Conservation (phyloP, 805 yeast genomes). For the Komagataella kurtzmanii region DNA sequence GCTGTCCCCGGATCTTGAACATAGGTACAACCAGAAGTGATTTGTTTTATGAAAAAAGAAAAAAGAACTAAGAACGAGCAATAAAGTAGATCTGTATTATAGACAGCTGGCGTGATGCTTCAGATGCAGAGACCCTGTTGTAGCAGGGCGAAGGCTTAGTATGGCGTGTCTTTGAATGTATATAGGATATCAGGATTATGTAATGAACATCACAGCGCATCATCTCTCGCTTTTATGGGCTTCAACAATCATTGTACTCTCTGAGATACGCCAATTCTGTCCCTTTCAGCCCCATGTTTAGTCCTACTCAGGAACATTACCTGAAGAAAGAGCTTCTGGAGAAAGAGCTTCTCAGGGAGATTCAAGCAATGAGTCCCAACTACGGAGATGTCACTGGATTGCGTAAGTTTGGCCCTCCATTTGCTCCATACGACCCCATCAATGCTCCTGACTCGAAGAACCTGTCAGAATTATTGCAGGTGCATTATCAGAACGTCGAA, state of each 20-base stretch:
- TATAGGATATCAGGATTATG: not conserved
- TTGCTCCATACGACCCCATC: slow-evolving; percentile 32
- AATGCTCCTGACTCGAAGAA: slow-evolving; percentile 9
- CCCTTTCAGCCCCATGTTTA: slow-evolving; percentile 11
- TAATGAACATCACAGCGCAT: not conserved
- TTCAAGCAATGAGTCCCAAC: slow-evolving; percentile 30
- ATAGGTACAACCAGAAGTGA: slow-evolving; percentile 69
- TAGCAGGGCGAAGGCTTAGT: too few relatives aligned
- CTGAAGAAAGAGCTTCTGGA: slow-evolving; percentile 71
- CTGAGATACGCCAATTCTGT: not conserved
- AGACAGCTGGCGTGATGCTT: not conserved
- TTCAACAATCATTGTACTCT: not conserved
- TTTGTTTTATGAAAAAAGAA: slow-evolving; percentile 44
- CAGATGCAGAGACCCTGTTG: not conserved
- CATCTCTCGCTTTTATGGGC: not conserved
- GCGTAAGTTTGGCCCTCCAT: slow-evolving; percentile 68
- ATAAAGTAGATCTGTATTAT: not conserved
- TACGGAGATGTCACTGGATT: slow-evolving; percentile 48
- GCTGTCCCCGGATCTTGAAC: slow-evolving; percentile 79
- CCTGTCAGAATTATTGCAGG: slow-evolving; percentile 8
- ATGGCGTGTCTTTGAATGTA: not conserved
- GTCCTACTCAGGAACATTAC: slow-evolving; percentile 72
- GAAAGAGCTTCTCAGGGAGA: slow-evolving; percentile 48
- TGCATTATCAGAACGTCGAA: slow-evolving; percentile 8
- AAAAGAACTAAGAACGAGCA: slow-evolving; percentile 2